Percentiles rank a stretch among this genome's conserved stretches.
Evolutionary conservation across 2,329 filamentous ascomycete genomes (phyloP).

Genomic region (Podosphaera leucotricha): DNA sequence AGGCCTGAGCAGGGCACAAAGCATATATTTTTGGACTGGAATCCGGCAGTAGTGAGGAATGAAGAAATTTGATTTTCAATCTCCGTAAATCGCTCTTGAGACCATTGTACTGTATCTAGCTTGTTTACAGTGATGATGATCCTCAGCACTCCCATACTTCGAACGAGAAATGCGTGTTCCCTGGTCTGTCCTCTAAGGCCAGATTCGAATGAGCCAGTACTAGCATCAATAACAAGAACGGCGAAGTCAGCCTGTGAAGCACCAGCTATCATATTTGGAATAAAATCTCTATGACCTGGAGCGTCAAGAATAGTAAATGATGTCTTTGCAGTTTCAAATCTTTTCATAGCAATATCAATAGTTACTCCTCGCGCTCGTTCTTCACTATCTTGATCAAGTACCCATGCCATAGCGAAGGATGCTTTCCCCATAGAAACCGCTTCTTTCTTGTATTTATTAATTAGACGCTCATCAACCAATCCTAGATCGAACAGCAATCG

Average conservation of each 20-base stretch:
- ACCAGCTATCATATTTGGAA: constrained; percentile 97
- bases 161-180: constrained; percentile 72
- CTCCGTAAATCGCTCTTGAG: constrained; percentile 56
- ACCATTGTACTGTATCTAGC: constrained; percentile 72
- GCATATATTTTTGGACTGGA: constrained; percentile 54
- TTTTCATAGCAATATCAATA: constrained; percentile 86
- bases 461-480: constrained; percentile 64
- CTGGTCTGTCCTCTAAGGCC: constrained; percentile 83
- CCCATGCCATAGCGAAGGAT: constrained; percentile 92
- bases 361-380: constrained; percentile 80
- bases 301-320: constrained; percentile 88
- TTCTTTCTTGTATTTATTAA: constrained; percentile 73
- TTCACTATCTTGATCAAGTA: constrained; percentile 77
- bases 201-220: constrained; percentile 76
- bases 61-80: constrained; percentile 64
- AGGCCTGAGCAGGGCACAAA: constrained; percentile 84
- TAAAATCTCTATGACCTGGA: constrained; percentile 83
- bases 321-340: constrained; percentile 73
- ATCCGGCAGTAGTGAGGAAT: constrained; percentile 64
- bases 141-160: constrained; percentile 73
- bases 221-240: constrained; percentile 78
- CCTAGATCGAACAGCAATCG: constrained; percentile 75
- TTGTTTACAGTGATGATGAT: constrained; percentile 90
- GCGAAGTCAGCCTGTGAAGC: constrained; percentile 92
- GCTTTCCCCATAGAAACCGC: constrained; percentile 81